Evolutionary conservation across 345 rosid species (phyloP).

Genomic region (Eucalyptus sp.): DNA sequence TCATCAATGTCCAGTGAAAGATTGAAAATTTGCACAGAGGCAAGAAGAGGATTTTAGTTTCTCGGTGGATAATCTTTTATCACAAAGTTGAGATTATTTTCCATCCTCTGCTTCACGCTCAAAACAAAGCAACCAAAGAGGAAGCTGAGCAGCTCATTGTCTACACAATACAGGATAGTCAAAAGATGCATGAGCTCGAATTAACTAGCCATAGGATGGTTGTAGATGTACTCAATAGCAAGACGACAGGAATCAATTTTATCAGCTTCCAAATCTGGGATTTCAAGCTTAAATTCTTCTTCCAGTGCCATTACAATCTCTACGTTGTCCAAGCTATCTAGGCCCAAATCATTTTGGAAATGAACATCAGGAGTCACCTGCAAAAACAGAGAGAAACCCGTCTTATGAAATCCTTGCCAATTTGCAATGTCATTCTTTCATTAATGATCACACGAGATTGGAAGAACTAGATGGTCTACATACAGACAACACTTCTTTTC

Average conservation of each 20-base stretch:
- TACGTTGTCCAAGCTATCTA: conserved; percentile 89
- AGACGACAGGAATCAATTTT: conserved; percentile 75
- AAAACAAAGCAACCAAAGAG: neutral
- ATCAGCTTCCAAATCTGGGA: conserved; percentile 93
- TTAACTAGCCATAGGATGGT: conserved; percentile 79
- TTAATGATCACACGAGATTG: neutral
- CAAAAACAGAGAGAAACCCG: neutral
- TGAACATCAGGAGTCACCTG: conserved; percentile 75
- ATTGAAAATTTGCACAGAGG: neutral
- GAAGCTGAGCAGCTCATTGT: neutral
- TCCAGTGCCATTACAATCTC: conserved; percentile 96
- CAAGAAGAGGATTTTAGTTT: neutral
- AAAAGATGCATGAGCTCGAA: neutral
- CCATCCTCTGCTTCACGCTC: neutral
- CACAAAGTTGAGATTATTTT: neutral
- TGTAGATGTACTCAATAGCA: conserved; percentile 77
- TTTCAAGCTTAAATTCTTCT: conserved; percentile 95
- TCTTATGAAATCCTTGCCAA: neutral
- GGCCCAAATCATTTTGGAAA: conserved; percentile 82
- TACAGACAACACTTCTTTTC: neutral
- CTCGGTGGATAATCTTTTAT: neutral
- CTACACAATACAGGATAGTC: neutral
- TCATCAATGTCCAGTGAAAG: neutral
- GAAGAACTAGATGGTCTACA: neutral
- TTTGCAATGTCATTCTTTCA: neutral